Base-by-base conservation (phyloP, 2,329 filamentous ascomycete species). In the Fusarium buharicum region DNA sequence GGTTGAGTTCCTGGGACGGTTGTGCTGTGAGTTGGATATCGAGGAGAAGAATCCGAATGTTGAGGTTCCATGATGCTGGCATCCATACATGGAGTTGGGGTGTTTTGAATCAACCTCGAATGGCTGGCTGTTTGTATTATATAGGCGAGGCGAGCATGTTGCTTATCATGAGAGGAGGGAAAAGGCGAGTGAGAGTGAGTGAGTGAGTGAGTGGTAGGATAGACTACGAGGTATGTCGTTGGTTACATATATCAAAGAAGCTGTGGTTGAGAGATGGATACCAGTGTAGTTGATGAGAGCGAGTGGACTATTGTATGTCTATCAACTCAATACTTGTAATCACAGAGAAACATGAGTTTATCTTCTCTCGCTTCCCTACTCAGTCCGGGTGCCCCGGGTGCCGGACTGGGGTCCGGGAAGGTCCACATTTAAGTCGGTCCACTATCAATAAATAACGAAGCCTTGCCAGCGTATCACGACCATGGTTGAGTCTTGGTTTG, bases 21-120 rank as follows among this genome's bases (percentile, higher is more conserved):
- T 69, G 11, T 67, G 61, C 39, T 70, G 68, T 33, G 68, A 70
- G 57, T 43, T 70, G 51, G 67, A 68, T 11, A 68, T 70, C 18
- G 68, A 70, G 10, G 67, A 70, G 51, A 66, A 59, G 46, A 62
- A 69, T 12, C 54, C 53, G 9, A 55, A 59, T 37, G 50, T 58
- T 16, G 56, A 60, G 50, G 36, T 64, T 28, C 38, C 27, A 22
- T 46, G 48, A 66, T 63, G 62, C 48, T 48, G 58, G 44, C 49
- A 59, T 62, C 55, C 65, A 43, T 45, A 40, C 39, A 58, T 52
- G 61, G 58, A 51, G 48, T 59, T 64, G 44, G 38, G 49, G 40
- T 55, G 36, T 61, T 31, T 44, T 24, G 28, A 24, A 24, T 24
- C 22, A 24, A 24, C 2, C 22, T 24, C 22, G 22, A 24, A 24